A percentile compares a stretch with the other conserved stretches of the same genome.
These are phyloP conservation scores for Paramyrothecium roridum DNA, from an alignment of 2,329 filamentous ascomycete genomes.

Conservation along the genomic window DNA sequence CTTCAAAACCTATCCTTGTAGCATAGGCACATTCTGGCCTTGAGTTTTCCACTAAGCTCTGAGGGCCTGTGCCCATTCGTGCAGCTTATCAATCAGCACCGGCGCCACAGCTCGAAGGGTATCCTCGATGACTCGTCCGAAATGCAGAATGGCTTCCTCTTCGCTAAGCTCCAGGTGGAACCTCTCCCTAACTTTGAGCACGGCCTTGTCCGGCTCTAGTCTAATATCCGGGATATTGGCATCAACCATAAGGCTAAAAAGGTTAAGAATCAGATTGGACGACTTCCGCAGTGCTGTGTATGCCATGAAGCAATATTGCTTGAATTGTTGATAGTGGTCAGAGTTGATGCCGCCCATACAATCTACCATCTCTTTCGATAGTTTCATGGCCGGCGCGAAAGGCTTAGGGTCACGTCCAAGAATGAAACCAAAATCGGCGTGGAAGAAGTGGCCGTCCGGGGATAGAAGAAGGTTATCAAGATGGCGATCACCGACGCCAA, in stretches of 20 bases:
- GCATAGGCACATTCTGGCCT: too few species aligned
- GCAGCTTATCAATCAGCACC: conserved; percentile 90
- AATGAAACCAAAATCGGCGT: conserved; percentile 98
- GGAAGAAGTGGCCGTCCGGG: conserved; percentile 92
- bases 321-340: conserved; percentile 82
- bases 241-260: conserved; percentile 96
- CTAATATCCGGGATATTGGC: conserved; percentile 96
- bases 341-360: conserved; percentile 88
- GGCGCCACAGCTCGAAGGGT: conserved; percentile 86
- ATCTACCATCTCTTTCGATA: conserved; percentile 97
- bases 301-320: conserved; percentile 92
- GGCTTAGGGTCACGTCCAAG: conserved; percentile 95
- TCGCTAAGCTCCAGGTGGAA: conserved; percentile 91
- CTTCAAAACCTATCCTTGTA: neutral
- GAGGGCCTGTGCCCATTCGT: conserved; percentile 91
- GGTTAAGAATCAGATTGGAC: conserved; percentile 85
- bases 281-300: conserved; percentile 89
- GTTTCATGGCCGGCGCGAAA: conserved; percentile 94
- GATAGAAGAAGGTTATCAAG: conserved; percentile 91
- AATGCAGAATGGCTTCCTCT: conserved; percentile 84
- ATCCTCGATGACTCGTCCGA: conserved; percentile 88
- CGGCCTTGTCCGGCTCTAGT: conserved; percentile 88
- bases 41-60: too few species aligned
- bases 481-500: conserved; percentile 94
- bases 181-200: conserved; percentile 89